Base-by-base conservation (phyloP, 2,329 filamentous ascomycete species). In the Ilyonectria sp. region DNA sequence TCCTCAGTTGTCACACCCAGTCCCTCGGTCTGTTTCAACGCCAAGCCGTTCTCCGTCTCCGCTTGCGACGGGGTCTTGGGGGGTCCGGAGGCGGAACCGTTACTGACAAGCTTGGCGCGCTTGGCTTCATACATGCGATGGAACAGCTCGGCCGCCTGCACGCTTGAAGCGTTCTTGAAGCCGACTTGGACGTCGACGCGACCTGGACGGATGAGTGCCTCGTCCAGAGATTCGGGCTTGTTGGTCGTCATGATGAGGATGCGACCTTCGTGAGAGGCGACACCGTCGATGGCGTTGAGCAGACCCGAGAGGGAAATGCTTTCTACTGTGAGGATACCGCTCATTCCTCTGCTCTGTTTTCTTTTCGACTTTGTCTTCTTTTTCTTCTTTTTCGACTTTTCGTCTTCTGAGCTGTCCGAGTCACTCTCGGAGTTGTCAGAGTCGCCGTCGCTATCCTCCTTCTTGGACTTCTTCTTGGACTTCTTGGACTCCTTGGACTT, bases 161-260 rank as follows among this genome's bases (percentile, higher is more conserved):
- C 71, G 35, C 81, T 91, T 2, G 86, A 88, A 1, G 90, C 88
- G 68, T 88, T 87, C 23, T 82, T 85, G 78, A 94, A 93, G 11
- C 83, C 83, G 1, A 94, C 88, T 72, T 92, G 89, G 46, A 92
- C 82, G 69, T 95, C 93, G 4, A 95, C 90, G 1, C 92, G 86
- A 1, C 93, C 92, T 0, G 93, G 92, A 0, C 93, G 86, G 56
- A 94, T 90, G 6, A 96, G 85, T 0, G 92, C 93, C 52, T 90
- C 86, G 75, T 95, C 93, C 0, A 95, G 87, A 15, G 88, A 85
- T 73, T 95, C 90, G 3, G 91, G 91, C 67, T 90, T 87, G 79
- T 95, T 96, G 35, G 92, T 94, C 0, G 93, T 95, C 91, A 95
- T 94, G 81, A 95, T 91, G 19, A 95, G 86, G 13, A 95, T 88